Base-by-base conservation (phyloP, 2,329 filamentous ascomycete genomes). In the Pezicula radicicola region DNA sequence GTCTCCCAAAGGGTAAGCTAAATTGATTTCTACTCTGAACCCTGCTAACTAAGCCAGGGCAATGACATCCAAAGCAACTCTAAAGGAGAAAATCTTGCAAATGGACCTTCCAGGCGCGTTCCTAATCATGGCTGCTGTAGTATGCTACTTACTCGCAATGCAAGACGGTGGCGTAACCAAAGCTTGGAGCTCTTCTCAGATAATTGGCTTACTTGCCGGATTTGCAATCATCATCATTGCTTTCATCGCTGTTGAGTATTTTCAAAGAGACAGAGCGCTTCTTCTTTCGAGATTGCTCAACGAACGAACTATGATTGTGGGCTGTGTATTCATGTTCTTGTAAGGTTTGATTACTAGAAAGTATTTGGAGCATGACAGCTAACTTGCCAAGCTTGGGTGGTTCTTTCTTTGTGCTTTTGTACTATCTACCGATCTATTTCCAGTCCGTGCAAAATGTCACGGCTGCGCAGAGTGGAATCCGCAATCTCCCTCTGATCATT, bases 231-330 rank as follows among this genome's bases (percentile, higher is more conserved):
- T 71, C 9, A 57, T 71, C 5, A 55, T 63, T 15, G 56, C 63
- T 15, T 77, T 76, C 60, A 63, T 64, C 16, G 52, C 62, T 8
- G 63, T 67, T 13, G 71, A 77, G 57, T 73, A 67, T 52, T 70
- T 62, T 19, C 67, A 72, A 43, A 76, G 75, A 4, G 74, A 76
- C 16, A 62, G 70, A 7, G 78, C 79, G 19, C 80, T 81, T 66
- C 70, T 83, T 25, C 25, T 25, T 25, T 25, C 25, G 25, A 25
- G 25, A 25, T 7, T 25, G 6, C 25, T 25, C 25, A 25, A 25
- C 6, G 25, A 25, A 3, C 25, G 25, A 25, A 25, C 3, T 25
- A 25, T 25, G 25, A 25, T 25, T 25, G 25, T 25, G 6, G 25
- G 25, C 25, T 25, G 25, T 7, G 1, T 25, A 25, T 25, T 25